Conservation (phyloP, 148 eudicot species). For the Euryodendron excelsum region DNA sequence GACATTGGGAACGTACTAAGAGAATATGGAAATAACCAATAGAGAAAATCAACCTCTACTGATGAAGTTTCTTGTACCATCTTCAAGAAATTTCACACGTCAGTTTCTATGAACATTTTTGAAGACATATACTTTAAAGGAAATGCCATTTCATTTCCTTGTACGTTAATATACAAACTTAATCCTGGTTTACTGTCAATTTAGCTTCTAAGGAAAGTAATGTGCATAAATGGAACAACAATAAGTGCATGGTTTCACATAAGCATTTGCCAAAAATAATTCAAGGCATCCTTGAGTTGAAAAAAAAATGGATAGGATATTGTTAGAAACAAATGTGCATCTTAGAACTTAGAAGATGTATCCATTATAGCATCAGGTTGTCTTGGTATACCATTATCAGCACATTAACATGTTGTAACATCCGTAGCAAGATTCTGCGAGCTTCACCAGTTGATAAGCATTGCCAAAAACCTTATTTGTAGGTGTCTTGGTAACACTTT, state of each 20-base stretch:
- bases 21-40: neutral
- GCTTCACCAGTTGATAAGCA: neutral
- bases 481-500: neutral
- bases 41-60: neutral
- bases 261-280: neutral
- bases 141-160: neutral
- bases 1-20: no score
- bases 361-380: neutral
- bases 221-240: neutral
- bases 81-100: neutral
- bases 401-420: neutral
- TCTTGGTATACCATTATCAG: neutral
- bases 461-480: neutral
- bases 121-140: neutral
- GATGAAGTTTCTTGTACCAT: neutral
- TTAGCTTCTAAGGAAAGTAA: neutral
- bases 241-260: neutral
- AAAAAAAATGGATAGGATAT: neutral
- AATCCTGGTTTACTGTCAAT: neutral
- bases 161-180: neutral
- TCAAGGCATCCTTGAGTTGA: neutral
- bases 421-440: neutral
- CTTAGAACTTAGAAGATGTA: neutral
- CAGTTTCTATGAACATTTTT: neutral
- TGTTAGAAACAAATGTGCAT: neutral